Base-by-base conservation (phyloP, 1,139 yeast species). In the Groenewaldozyma sp. region DNA sequence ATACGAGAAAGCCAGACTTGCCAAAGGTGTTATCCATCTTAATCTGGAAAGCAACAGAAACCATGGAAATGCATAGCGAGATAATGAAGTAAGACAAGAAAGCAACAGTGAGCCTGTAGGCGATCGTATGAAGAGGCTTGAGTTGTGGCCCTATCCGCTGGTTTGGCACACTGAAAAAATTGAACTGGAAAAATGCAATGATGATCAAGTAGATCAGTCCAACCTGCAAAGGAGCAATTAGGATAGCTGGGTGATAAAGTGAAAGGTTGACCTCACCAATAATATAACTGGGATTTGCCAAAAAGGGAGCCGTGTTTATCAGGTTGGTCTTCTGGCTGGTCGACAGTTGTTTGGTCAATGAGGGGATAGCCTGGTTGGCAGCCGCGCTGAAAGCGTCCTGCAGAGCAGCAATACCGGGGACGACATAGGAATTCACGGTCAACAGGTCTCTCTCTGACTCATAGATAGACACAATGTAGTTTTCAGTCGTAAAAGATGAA, bases 191-290 rank as follows among this genome's bases (percentile, higher is more conserved):
- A 47, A 74, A 68, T 1, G 94, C 76, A 41, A 82, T 61, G 58
- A 84, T 77, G 49, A 84, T 72, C 56, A 80, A 67, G 59, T 76
- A 83, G 58, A 84, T 81, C 43, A 81, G 67, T 37, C 94, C 94
- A 48, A 82, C 48, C 34, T 46, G 50, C 24, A 46, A 32, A 19
- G 45, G 46, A 6, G 50, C 50, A 24, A 42, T 32, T 34, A 46
- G 28, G 14, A 45, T 26, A 5, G 40, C 28, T 10, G 45, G 43
- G 13, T 41, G 37, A 7, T 44, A 34, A 29, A 47, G 45, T 6
- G 34, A 31, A 24, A 41, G 14, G 13, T 31, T 34, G 18, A 48
- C 31, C 24, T 26, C 28, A 10, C 22, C 20, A 18, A 47, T 26
- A 7, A 50, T 45, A 13, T 34, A 22, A 4, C 47, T 36, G 11